phyloP scores from a whole-genome alignment of 1,139 yeast genomes.

The Saccharomyces hybrid region DNA sequence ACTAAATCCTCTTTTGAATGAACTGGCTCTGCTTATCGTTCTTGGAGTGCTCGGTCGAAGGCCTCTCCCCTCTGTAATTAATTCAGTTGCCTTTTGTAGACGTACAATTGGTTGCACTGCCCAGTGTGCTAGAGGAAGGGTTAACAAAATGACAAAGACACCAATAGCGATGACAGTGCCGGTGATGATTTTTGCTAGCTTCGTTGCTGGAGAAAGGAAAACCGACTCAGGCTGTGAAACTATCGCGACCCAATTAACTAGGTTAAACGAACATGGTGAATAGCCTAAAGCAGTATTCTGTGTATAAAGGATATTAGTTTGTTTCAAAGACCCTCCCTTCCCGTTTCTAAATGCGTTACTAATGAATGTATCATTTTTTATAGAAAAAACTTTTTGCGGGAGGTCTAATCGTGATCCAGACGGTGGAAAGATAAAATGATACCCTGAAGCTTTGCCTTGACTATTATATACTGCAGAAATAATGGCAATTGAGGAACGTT shows the following conservation, averaged over 20 bases:
- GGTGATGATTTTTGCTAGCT: conserved; percentile 58
- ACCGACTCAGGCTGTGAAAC: conserved; percentile 55
- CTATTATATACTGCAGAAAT: conserved; percentile 29
- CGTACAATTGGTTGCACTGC: conserved; percentile 79
- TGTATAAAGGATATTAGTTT: conserved; percentile 38
- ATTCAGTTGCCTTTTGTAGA: conserved; percentile 78
- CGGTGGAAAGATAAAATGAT: conserved; percentile 35
- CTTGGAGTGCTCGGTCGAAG: conserved; percentile 18
- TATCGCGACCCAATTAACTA: conserved; percentile 61
- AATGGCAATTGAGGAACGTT: conserved; percentile 37
- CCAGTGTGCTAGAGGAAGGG: conserved; percentile 77
- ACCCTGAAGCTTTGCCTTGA: conserved; percentile 28
- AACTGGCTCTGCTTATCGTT: conserved; percentile 3
- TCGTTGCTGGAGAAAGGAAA: conserved; percentile 57
- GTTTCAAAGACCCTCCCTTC: conserved; percentile 45
- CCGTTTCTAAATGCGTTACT: conserved; percentile 22
- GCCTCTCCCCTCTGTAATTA: conserved; percentile 36
- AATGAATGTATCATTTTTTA: conserved; percentile 25
- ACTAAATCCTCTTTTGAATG: not conserved
- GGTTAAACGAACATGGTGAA: conserved; percentile 44
- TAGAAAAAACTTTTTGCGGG: conserved; percentile 22
- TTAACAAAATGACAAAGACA: conserved; percentile 60
- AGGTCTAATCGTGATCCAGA: conserved; percentile 18
- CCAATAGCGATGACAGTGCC: conserved; percentile 80
- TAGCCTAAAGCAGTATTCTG: conserved; percentile 61